Evolutionary conservation across 164 flowering plant genomes (phyloP), one percentile per base, ranked within the genome.

Genomic region (Umbellularia californica): DNA sequence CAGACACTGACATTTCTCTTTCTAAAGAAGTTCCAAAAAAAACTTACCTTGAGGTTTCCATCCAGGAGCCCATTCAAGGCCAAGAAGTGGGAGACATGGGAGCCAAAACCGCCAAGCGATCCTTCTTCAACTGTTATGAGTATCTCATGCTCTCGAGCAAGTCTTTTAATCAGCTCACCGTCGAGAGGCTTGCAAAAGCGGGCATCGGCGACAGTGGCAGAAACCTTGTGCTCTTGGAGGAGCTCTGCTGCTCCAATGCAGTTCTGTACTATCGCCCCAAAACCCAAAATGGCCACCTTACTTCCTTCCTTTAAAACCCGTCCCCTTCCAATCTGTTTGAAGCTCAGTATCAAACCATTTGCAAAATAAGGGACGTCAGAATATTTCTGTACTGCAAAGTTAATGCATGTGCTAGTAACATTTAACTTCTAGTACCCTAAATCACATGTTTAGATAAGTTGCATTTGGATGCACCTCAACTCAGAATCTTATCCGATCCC

Each of bases 141-240:
- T 22, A 76, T 19, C 28, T 85, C 82, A 68, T 85, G 88, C 58
- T 83, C 83, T 73, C 72, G 17, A 11, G 79, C 87, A 33, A 87
- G 68, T 25, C 71, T 65, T 68, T 77, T 75, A 52, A 85, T 81
- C 69, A 85, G 71, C 15, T 71, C 79, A 5, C 76, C 83, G 67
- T 85, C 88, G 15, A 87, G 82, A 1, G 88, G 89, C 81, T 87
- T 85, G 77, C 89, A 87, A 62, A 85, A 87, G 27, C 89, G 78
- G 4, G 89, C 88, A 71, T 87, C 89, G 0, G 84, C 89, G 2
- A 87, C 80, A 0, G 85, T 85, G 11, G 71, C 52, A 23, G 77
- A 77, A 14, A 87, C 68, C 11, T 78, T 82, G 12, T 76, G 71
- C 86, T 85, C 75, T 20, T 64, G 60, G 9, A 75, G 73, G 24